Percentiles rank a stretch among this genome's conserved stretches.
Conservation (phyloP, 768 basidiomycete genomes). For the Boletus eberwhitei region DNA sequence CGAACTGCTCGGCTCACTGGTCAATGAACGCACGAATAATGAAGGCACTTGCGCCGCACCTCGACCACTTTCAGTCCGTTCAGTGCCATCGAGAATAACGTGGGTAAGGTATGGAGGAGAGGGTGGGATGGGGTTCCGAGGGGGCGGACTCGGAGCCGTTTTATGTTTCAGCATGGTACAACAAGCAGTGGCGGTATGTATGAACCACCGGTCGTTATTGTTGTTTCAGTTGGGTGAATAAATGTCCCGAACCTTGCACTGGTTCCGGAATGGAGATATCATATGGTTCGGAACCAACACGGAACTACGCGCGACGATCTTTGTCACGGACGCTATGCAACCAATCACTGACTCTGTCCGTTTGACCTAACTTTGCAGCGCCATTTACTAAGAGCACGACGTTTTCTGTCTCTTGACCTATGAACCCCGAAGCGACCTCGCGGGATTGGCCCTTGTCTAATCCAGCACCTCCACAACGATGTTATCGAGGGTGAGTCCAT, state of each 20-base stretch:
- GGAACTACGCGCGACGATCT: background rate
- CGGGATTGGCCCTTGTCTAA: background rate
- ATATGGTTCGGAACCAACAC: background rate
- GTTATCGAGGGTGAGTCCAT: background rate
- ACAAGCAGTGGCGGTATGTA: background rate
- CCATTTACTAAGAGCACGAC: background rate
- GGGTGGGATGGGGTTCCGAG: background rate
- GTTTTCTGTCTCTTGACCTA: background rate
- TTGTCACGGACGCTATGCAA: background rate
- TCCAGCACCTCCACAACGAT: background rate
- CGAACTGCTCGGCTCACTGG: conserved; percentile 48
- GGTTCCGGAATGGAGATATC: background rate
- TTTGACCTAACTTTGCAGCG: background rate
- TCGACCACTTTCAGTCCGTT: conserved; percentile 51
- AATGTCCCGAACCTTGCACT: background rate
- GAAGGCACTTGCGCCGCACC: conserved; percentile 19
- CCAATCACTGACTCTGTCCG: too few relatives aligned
- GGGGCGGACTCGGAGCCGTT: background rate
- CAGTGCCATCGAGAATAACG: conserved; percentile 40
- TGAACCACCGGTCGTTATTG: background rate
- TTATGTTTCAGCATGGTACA: conserved; percentile 15
- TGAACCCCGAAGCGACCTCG: too few relatives aligned
- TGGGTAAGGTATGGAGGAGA: background rate
- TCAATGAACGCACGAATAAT: background rate
- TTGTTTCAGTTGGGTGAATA: background rate